These are phyloP conservation scores for Saccharomyces hybrid DNA, from an alignment of 1,139 yeast genomes.

Conservation along the genomic window DNA sequence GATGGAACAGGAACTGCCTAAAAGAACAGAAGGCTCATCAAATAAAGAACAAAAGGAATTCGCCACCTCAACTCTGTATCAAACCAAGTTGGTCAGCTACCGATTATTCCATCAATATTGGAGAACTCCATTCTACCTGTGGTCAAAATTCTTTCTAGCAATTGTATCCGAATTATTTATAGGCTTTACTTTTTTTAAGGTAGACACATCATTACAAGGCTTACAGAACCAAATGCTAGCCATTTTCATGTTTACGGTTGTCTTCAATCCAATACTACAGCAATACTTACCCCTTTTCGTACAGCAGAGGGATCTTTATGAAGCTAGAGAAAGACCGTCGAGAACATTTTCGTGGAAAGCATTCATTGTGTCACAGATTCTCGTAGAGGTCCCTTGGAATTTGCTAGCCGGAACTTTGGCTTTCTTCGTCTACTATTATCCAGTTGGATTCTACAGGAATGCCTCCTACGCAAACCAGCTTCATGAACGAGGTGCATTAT, in stretches of 20 bases:
- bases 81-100: constrained; percentile 43
- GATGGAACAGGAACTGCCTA: constrained; percentile 39
- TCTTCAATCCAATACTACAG: constrained; percentile 52
- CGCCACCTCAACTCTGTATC: constrained; percentile 42
- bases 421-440: constrained; percentile 71
- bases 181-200: constrained; percentile 68
- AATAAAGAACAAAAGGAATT: constrained; percentile 28
- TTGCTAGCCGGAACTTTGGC: constrained; percentile 51
- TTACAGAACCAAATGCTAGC: constrained; percentile 59
- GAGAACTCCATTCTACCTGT: constrained; percentile 55
- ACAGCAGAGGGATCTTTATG: constrained; percentile 65
- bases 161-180: constrained; percentile 48
- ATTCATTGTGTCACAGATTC: constrained; percentile 48
- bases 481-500: constrained; percentile 52
- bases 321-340: constrained; percentile 75
- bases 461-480: constrained; percentile 45
- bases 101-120: constrained; percentile 51
- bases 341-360: constrained; percentile 54
- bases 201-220: constrained; percentile 52
- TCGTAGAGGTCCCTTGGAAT: constrained; percentile 70
- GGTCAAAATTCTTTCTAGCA: constrained; percentile 44
- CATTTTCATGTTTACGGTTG: constrained; percentile 52
- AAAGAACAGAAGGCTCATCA: constrained; percentile 28
- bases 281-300: constrained; percentile 66
- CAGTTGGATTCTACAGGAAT: constrained; percentile 56